Conservation (phyloP, 208 protist genomes). For the Acanthamoeba quina region DNA sequence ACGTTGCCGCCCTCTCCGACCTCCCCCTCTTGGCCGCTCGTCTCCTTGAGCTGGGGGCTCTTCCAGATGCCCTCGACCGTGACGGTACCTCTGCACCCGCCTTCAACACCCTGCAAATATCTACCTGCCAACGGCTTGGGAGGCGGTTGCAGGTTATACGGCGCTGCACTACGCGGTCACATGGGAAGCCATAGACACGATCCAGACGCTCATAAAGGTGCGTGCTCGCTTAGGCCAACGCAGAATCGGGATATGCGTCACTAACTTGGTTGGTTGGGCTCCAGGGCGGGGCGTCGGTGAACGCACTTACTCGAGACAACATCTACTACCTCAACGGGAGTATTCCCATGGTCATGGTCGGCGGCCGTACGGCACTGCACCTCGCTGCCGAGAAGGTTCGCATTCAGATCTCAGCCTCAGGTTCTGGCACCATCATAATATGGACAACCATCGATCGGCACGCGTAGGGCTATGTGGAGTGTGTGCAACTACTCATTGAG, state of each 20-base stretch:
- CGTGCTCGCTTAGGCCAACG: background rate
- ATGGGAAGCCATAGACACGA: constrained; percentile 31
- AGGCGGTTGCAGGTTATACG: background rate
- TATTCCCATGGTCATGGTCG: constrained; percentile 47
- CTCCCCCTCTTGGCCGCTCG: background rate
- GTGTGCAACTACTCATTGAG: background rate
- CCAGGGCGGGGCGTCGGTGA: background rate
- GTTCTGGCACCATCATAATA: no score
- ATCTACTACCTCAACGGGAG: constrained; percentile 57
- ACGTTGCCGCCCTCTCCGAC: constrained; percentile 36
- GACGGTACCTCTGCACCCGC: background rate
- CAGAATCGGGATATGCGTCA: no score
- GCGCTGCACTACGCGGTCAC: constrained; percentile 23
- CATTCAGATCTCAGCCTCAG: background rate
- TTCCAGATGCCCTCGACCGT: background rate
- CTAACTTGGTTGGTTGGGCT: no score
- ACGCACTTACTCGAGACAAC: constrained; percentile 1
- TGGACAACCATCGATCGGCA: background rate
- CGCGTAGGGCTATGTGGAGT: constrained; percentile 12
- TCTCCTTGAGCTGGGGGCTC: background rate
- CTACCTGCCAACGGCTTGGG: background rate
- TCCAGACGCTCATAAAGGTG: background rate
- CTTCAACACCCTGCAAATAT: background rate
- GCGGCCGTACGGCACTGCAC: constrained; percentile 26
- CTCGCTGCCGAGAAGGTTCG: constrained; percentile 31